Conservation (phyloP, 2,329 filamentous ascomycete genomes). For the Calonectria naviculata region DNA sequence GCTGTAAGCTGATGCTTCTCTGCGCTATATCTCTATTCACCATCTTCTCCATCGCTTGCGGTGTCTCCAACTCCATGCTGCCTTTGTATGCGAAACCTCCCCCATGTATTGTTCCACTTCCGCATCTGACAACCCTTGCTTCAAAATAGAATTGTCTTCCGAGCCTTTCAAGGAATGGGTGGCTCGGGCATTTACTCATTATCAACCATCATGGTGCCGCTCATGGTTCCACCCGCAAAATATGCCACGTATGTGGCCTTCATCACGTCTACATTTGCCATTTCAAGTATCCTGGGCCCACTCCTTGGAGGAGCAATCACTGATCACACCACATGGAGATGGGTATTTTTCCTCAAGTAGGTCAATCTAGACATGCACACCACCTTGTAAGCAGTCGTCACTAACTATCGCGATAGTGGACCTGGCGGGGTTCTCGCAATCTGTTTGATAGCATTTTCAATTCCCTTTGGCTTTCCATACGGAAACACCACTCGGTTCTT, state of each 20-base stretch:
- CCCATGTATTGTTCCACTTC: accelerated
- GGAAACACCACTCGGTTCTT: neutral
- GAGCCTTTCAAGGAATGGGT: conserved; percentile 29
- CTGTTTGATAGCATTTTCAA: conserved; percentile 9
- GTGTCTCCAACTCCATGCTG: conserved; percentile 11
- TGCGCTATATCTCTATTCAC: conserved; percentile 22
- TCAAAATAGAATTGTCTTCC: conserved; percentile 26
- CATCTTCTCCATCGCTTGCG: conserved; percentile 25
- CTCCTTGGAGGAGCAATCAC: conserved; percentile 6
- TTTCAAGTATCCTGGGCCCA: conserved; percentile 9
- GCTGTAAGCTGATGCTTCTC: conserved; percentile 26
- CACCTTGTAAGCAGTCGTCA: neutral
- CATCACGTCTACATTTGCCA: conserved; percentile 20
- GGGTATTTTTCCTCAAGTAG: conserved; percentile 39
- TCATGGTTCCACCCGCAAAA: conserved; percentile 19
- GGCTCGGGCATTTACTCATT: conserved; percentile 31
- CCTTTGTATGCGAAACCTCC: neutral
- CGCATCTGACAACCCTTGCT: neutral
- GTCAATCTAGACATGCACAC: neutral
- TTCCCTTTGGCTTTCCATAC: neutral
- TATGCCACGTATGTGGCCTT: conserved; percentile 28
- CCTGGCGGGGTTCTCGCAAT: conserved; percentile 14
- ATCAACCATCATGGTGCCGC: conserved; percentile 22
- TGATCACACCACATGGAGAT: conserved; percentile 5
- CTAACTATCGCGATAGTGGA: neutral